Base-by-base conservation (phyloP, 768 basidiomycete genomes). In the Polyporus arcularius region DNA sequence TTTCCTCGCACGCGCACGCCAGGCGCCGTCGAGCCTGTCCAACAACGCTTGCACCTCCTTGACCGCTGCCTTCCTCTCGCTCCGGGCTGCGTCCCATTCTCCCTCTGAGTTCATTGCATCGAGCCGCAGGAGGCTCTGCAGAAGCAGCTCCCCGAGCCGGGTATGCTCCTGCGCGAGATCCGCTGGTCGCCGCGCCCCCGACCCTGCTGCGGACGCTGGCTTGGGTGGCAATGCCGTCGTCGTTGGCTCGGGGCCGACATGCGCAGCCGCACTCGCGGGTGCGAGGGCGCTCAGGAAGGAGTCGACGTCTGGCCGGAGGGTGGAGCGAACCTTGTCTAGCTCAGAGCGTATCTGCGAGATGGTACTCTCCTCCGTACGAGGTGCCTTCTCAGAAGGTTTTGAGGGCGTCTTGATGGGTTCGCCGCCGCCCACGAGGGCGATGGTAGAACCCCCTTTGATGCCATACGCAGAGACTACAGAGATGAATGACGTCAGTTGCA, bases 51-150 rank as follows among this genome's bases (percentile, higher is more conserved):
- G 96, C 15, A 97, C 89, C 67, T 88, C 86, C 64, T 82, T 87
- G 51, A 98, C 95, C 1, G 92, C 96, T 35, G 82, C 85, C 75
- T 96, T 97, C 62, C 96, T 80, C 71, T 90, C 85, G 65, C 78
- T 78, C 68, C 96, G 82, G 14, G 94, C 95, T 4, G 86, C 80
- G 9, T 83, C 81, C 90, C 94, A 97, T 52, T 85, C 82, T 40
- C 79, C 78, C 47, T 92, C 89, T 18, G 93, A 80, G 42, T 78
- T 75, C 67, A 97, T 80, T 52, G 89, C 90, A 68, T 98, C 96
- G 38, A 98, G 78, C 52, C 91, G 85, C 18, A 98, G 81, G 30
- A 98, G 79, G n/a, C 86, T 82, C 71, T 97, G 95, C 28, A 97
- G 80, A 28, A 98, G 80, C 57, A 92, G 74, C 74, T 98, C 96